phyloP scores from a whole-genome alignment of 352 stramenopile species.

The Globisporangium abappressorium region DNA sequence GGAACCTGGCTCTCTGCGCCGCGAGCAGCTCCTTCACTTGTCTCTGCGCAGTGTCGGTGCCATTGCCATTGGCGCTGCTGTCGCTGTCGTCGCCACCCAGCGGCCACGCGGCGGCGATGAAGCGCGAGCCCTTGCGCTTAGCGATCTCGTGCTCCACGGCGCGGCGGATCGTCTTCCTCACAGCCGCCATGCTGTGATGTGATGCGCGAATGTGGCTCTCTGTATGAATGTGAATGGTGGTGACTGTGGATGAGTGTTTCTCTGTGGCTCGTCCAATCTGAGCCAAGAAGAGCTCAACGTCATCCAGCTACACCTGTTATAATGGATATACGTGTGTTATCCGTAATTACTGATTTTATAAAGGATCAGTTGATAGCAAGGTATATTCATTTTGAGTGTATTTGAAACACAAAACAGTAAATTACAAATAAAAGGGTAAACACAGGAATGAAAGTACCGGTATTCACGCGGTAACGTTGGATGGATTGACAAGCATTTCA shows the following conservation, averaged over 20 bases:
- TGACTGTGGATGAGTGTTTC: background rate
- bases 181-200: background rate
- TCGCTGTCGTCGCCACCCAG: conserved; percentile 16
- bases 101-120: conserved; percentile 68
- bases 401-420: background rate
- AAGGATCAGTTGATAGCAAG: background rate
- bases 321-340: background rate
- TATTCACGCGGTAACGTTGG: background rate
- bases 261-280: conserved; percentile 2
- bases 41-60: conserved; percentile 24
- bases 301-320: background rate
- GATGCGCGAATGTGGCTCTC: background rate
- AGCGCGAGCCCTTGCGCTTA: conserved; percentile 82
- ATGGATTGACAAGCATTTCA: conserved; percentile 8
- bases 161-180: conserved; percentile 40
- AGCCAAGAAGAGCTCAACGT: conserved; percentile 6
- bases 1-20: conserved; percentile 40
- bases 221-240: background rate
- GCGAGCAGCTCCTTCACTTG: conserved; percentile 50
- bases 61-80: background rate
- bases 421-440: background rate
- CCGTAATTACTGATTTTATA: background rate
- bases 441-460: background rate
- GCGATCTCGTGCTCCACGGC: conserved; percentile 69
- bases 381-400: no score